phyloP scores from a whole-genome alignment of 768 basidiomycete genomes.

The Hypholoma fasciculare region DNA sequence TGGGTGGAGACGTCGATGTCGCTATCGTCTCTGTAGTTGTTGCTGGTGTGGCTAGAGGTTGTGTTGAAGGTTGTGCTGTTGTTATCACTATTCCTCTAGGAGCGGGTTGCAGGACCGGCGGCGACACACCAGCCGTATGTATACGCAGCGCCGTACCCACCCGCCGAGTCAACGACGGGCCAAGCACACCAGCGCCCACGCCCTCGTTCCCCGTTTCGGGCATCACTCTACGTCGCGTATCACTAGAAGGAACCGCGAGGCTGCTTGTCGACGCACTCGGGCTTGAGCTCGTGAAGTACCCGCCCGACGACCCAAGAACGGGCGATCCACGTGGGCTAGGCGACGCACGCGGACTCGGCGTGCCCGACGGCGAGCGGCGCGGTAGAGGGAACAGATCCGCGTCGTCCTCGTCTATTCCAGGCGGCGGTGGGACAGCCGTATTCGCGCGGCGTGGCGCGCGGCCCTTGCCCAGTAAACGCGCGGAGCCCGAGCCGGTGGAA shows the following conservation, averaged over 20 bases:
- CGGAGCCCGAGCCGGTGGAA: not conserved
- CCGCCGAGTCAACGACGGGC: not conserved
- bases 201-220: not conserved
- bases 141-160: not conserved
- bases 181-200: not conserved
- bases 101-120: not conserved
- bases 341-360: slow-evolving; percentile 17
- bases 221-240: not conserved
- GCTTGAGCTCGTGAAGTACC: slow-evolving; percentile 30
- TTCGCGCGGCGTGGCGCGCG: not conserved
- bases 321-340: slow-evolving; percentile 23
- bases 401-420: slow-evolving; percentile 33
- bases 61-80: not conserved
- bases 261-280: slow-evolving; percentile 31
- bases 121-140: not conserved
- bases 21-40: not conserved
- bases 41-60: not conserved
- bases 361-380: slow-evolving; percentile 45
- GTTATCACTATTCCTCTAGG: not conserved
- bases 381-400: slow-evolving; percentile 61
- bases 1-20: slow-evolving; percentile 9
- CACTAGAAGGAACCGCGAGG: slow-evolving; percentile 7
- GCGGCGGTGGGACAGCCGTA: slow-evolving; percentile 30
- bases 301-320: not conserved
- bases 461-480: not conserved